These are phyloP conservation scores for Paecilomyces fulvus DNA, from an alignment of 2,329 filamentous ascomycete genomes.

Conservation along the genomic window DNA sequence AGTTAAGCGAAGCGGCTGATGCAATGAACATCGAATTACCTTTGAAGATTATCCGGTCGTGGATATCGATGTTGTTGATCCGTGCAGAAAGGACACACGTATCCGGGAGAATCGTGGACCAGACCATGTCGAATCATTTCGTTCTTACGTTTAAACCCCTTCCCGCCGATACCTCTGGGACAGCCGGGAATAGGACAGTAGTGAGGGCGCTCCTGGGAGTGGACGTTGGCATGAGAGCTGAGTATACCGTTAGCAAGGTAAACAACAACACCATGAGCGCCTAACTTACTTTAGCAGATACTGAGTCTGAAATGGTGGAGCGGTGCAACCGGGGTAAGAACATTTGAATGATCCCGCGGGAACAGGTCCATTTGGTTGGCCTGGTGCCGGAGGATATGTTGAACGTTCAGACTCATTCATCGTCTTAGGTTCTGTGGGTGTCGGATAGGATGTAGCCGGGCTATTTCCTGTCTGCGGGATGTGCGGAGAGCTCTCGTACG, in stretches of 20 bases:
- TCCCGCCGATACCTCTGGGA: conserved; percentile 51
- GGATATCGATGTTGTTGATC: conserved; percentile 93
- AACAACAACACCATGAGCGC: neutral
- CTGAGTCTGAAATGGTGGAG: conserved; percentile 55
- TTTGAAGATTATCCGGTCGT: conserved; percentile 87
- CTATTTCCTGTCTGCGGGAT: conserved; percentile 24
- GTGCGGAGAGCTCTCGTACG: conserved; percentile 17
- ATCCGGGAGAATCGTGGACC: conserved; percentile 89
- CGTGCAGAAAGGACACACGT: conserved; percentile 92
- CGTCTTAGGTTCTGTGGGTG: conserved; percentile 28
- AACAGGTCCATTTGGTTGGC: conserved; percentile 17
- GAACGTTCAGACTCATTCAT: conserved; percentile 14
- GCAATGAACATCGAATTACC: conserved; percentile 45
- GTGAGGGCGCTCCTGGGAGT: conserved; percentile 55
- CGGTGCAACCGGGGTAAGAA: conserved; percentile 48
- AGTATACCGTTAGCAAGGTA: conserved; percentile 3
- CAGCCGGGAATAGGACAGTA: conserved; percentile 54
- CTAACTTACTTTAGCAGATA: conserved; percentile 53
- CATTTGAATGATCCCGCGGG: conserved; percentile 41
- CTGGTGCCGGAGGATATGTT: conserved; percentile 11
- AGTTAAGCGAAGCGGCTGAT: neutral
- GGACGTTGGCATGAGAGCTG: conserved; percentile 50
- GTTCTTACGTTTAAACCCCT: conserved; percentile 61
- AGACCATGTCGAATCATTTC: conserved; percentile 71
- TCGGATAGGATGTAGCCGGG: conserved; percentile 30